Conservation (phyloP, 352 stramenopile species). For the Thraustotheca clavata region DNA sequence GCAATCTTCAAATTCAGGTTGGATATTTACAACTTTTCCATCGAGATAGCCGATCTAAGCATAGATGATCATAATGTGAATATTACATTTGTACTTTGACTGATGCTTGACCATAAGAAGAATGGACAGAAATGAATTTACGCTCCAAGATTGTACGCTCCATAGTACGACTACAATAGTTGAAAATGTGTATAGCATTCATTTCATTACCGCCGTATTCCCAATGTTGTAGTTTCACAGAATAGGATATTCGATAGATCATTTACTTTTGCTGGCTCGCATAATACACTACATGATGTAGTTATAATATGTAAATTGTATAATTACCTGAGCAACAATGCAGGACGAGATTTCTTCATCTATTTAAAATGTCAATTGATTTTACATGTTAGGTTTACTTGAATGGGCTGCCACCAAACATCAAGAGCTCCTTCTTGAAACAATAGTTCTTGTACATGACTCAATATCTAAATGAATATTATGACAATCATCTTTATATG, state of each 20-base stretch:
- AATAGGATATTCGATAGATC: constrained; percentile 59
- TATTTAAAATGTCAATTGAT: not conserved
- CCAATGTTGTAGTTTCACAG: constrained; percentile 82
- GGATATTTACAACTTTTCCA: constrained; percentile 47
- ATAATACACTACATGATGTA: constrained; percentile 51
- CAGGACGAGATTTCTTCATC: constrained; percentile 89
- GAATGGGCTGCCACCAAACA: constrained; percentile 80
- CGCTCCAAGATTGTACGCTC: constrained; percentile 46
- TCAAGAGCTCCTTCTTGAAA: constrained; percentile 66
- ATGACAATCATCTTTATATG: not conserved
- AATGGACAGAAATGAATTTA: constrained; percentile 38
- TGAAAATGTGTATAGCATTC: not conserved
- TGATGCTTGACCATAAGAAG: constrained; percentile 37
- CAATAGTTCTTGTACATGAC: constrained; percentile 64
- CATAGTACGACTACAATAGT: constrained; percentile 35
- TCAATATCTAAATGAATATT: constrained; percentile 32
- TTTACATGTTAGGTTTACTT: constrained; percentile 21
- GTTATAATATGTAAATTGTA: not conserved
- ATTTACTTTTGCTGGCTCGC: constrained; percentile 40
- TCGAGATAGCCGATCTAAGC: constrained; percentile 31
- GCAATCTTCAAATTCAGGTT: constrained; percentile 81
- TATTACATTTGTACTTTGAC: constrained; percentile 34
- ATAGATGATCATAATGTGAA: not conserved
- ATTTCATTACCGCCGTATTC: constrained; percentile 57
- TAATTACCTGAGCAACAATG: constrained; percentile 53